Evolutionary conservation across 2,329 filamentous ascomycete species (phyloP).

Genomic region (Aspergillus cejpii): DNA sequence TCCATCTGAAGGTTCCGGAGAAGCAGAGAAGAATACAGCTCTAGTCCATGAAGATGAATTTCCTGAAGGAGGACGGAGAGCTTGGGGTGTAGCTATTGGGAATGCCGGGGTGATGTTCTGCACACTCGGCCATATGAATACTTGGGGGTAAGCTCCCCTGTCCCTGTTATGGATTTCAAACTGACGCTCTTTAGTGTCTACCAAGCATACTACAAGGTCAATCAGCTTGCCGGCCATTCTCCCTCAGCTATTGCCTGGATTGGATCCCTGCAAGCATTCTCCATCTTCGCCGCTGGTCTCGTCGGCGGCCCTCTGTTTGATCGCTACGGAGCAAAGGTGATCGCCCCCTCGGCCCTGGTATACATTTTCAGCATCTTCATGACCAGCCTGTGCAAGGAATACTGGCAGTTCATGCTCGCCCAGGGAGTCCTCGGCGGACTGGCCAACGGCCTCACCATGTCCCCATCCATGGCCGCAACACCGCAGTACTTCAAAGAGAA

Average conservation of each 20-base stretch:
- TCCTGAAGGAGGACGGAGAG: conserved; percentile 8
- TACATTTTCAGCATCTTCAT: conserved; percentile 20
- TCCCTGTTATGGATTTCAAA: neutral
- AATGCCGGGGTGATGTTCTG: conserved; percentile 10
- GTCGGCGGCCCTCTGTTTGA: conserved; percentile 44
- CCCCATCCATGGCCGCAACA: conserved; percentile 44
- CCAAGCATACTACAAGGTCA: conserved; percentile 39
- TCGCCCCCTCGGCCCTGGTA: conserved; percentile 6
- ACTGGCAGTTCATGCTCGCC: conserved; percentile 47
- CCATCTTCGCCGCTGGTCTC: conserved; percentile 40
- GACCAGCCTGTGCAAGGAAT: conserved; percentile 47
- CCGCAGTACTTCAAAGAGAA: conserved; percentile 46
- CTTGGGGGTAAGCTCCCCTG: conserved; percentile 7
- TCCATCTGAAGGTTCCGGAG: neutral
- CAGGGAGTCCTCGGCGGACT: conserved; percentile 12
- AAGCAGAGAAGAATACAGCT: neutral
- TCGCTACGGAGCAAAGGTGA: conserved; percentile 32
- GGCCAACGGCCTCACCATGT: conserved; percentile 31
- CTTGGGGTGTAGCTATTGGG: conserved; percentile 7
- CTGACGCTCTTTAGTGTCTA: conserved; percentile 24
- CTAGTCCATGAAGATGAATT: neutral
- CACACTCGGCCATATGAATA: conserved; percentile 11
- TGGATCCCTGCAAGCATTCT: conserved; percentile 39
- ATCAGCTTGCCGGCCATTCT: conserved; percentile 23
- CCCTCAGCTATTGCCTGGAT: conserved; percentile 42